Evolutionary conservation across 495 filamentous ascomycete species (phyloP).

Genomic region (Penicillium antarcticum): DNA sequence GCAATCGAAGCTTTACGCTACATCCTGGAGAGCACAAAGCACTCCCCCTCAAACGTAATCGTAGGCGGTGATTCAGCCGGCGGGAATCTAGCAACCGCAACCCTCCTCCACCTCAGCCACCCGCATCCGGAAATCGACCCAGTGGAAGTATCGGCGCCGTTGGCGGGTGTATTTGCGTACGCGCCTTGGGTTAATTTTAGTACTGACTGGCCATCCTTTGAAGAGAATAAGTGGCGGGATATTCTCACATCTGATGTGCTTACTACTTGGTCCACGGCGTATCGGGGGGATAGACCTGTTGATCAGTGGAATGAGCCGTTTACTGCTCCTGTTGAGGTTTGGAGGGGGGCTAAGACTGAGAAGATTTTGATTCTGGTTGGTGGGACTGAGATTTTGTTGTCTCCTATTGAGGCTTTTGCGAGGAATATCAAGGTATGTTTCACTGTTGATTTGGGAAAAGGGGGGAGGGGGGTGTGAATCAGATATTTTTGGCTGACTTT

Average conservation of each 20-base stretch:
- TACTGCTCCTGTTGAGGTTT: conserved; percentile 51
- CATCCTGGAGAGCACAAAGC: conserved; percentile 39
- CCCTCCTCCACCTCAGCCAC: conserved; percentile 58
- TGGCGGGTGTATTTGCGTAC: conserved; percentile 49
- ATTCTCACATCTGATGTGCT: conserved; percentile 30
- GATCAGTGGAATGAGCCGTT: conserved; percentile 58
- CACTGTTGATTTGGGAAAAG: too few species aligned
- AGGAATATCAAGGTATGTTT: conserved; percentile 40
- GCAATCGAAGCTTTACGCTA: conserved; percentile 50
- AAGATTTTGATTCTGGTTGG: conserved; percentile 52
- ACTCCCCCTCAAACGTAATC: conserved; percentile 43
- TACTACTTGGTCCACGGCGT: conserved; percentile 40
- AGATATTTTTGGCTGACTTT: neutral
- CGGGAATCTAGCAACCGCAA: conserved; percentile 52
- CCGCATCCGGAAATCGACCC: conserved; percentile 51
- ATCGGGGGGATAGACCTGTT: conserved; percentile 36
- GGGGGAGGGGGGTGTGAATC: too few species aligned
- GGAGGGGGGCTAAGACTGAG: conserved; percentile 44
- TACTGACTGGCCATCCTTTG: conserved; percentile 33
- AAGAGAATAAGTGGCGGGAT: conserved; percentile 49
- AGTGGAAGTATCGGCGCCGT: conserved; percentile 25
- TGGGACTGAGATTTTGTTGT: conserved; percentile 54
- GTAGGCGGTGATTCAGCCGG: conserved; percentile 64
- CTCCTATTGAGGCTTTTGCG: conserved; percentile 50
- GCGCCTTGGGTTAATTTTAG: conserved; percentile 56